Evolutionary conservation across 352 stramenopile species (phyloP), one percentile per base, ranked within the genome.

Genomic region (Globisporangium viniferum): DNA sequence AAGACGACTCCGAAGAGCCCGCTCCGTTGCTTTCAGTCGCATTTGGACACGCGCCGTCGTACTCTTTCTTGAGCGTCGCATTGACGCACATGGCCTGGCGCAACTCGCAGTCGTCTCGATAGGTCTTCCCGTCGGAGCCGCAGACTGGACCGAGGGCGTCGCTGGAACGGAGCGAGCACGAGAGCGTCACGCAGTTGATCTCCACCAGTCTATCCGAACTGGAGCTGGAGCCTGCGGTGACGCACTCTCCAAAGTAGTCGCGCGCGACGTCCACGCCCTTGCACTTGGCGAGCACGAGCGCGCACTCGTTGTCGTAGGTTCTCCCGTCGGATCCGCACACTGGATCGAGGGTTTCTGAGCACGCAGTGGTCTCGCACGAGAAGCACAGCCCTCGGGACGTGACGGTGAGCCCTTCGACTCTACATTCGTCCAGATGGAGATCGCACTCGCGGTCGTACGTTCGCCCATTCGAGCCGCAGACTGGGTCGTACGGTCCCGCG

Each of bases 201-300:
- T 39, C 33, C 33, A 39, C 33, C 33, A 39, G 33, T 39, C 33
- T 39, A 39, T 39, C 33, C 33, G 33, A 39, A 7, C 8, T 12
- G 7, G 33, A 54, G 20, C 5, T 18, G 6, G n/a, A 56, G 22
- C 15, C 10, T 2, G n/a, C 9, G 22, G 49, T 6, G 14, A 4
- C 14, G 27, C 27, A 58, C 22, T 20, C 29, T 6, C 53, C 27
- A 29, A 58, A 58, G 22, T 36, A 12, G 10, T 14, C 24, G 24
- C 29, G 53, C 27, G 12, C 53, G 22, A 58, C 53, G 5, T 58
- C 12, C 12, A 36, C 53, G 24, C 53, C 53, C 5, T 36, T 58
- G 53, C 53, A 36, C 53, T 22, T 58, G 53, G 53, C 53, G 53
- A 58, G 53, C 53, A 58, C 27, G 53, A 58, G 53, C 24, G 53